These are phyloP conservation scores for Hansenula sp. DNA, from an alignment of 1,139 yeast species.

Conservation along the genomic window DNA sequence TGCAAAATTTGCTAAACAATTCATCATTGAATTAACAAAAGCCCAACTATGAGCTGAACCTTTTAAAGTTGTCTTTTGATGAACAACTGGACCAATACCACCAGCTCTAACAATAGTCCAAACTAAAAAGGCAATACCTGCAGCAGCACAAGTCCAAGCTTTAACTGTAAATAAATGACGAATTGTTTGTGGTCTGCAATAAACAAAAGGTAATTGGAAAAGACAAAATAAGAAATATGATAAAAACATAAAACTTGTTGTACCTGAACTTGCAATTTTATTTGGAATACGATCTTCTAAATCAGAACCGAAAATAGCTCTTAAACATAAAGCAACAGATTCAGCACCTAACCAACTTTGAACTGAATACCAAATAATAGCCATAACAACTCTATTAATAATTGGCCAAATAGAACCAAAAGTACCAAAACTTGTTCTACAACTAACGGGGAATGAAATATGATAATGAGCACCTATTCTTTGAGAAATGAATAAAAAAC, in stretches of 20 bases:
- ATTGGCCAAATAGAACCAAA: slow-evolving; percentile 81
- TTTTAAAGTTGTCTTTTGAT: slow-evolving; percentile 39
- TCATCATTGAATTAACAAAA: slow-evolving; percentile 73
- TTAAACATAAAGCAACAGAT: slow-evolving; percentile 68
- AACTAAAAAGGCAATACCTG: slow-evolving; percentile 71
- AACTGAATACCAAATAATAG: slow-evolving; percentile 81
- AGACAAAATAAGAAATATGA: slow-evolving; percentile 79
- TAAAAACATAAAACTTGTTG: slow-evolving; percentile 67
- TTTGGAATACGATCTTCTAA: slow-evolving; percentile 44
- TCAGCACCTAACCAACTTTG: slow-evolving; percentile 83
- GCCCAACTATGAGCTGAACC: slow-evolving; percentile 79
- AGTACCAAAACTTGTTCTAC: slow-evolving; percentile 71
- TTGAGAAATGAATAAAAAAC: slow-evolving; percentile 59
- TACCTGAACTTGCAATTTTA: slow-evolving; percentile 45
- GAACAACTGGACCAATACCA: slow-evolving; percentile 68
- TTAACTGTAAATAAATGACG: slow-evolving; percentile 80
- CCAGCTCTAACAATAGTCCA: slow-evolving; percentile 73
- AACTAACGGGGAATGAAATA: slow-evolving; percentile 72
- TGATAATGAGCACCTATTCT: slow-evolving; percentile 73
- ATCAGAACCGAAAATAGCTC: slow-evolving; percentile 62
- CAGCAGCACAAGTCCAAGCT: slow-evolving; percentile 71
- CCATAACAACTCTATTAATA: slow-evolving; percentile 75
- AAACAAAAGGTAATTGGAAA: slow-evolving; percentile 68
- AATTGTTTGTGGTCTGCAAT: slow-evolving; percentile 76
- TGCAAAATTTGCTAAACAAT: slow-evolving; percentile 79